These are phyloP conservation scores for Macaranga tanarius DNA, from an alignment of 441 rosid species.

Conservation along the genomic window DNA sequence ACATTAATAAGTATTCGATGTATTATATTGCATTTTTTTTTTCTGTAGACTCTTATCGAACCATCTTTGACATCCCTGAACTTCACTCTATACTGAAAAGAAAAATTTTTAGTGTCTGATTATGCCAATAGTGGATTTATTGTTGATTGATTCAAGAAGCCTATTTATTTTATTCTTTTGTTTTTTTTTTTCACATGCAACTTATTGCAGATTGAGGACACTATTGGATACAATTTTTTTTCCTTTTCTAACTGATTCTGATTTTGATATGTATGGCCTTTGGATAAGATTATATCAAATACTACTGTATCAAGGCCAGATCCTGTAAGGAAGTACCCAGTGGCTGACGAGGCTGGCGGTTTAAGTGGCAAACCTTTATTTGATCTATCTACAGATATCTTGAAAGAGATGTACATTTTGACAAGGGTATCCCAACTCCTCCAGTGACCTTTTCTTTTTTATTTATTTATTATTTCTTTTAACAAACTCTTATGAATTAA, in stretches of 20 bases:
- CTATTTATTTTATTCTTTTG: too few relatives aligned
- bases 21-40: too few relatives aligned
- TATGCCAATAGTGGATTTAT: neutral
- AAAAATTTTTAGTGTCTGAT: neutral
- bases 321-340: slow-evolving; percentile 47
- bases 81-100: neutral
- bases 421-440: slow-evolving; percentile 67
- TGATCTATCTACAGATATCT: slow-evolving; percentile 63
- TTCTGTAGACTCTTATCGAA: neutral
- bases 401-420: slow-evolving; percentile 82
- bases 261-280: slow-evolving; percentile 23
- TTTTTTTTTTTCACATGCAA: neutral
- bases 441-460: neutral
- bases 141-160: neutral
- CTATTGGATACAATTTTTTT: neutral
- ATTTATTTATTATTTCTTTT: neutral
- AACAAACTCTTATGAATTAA: neutral
- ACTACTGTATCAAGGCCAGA: slow-evolving; percentile 91
- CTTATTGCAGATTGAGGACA: neutral
- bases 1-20: neutral
- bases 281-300: slow-evolving; percentile 81
- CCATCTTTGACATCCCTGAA: neutral
- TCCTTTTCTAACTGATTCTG: neutral
- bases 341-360: slow-evolving; percentile 78
- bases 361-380: slow-evolving; percentile 91